Evolutionary conservation across 106 monocot genomes (phyloP), one percentile per base, ranked within the genome.

Genomic region (Dendrobium nobile): DNA sequence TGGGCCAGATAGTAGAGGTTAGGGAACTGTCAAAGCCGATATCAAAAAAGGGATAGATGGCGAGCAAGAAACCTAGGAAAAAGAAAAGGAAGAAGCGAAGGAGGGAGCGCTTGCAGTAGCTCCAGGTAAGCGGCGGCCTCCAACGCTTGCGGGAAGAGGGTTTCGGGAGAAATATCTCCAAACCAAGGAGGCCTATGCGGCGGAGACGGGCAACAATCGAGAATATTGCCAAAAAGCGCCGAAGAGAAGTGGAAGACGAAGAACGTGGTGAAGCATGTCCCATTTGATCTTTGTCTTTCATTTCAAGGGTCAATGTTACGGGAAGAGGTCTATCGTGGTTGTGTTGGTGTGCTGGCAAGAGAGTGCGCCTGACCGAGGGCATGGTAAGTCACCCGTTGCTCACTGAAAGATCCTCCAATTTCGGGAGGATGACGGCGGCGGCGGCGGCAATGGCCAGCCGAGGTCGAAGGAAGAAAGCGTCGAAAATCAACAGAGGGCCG

Each of bases 41-140:
- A 55, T 80, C 79, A 73, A 77, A 33, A 82, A 90, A 82, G 55
- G 80, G 86, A 79, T 79, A 88, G 72, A 90, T 64, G 54, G 81
- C 88, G 61, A 82, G 72, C 33, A 92, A 20, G 79, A 88, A 77
- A 18, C 85, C 88, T 51, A 82, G 55, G 42, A 92, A 11, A 77
- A 88, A 77, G 33, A 85, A 84, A 64, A 84, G 74, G 79, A 78
- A 78, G 87, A 85, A 85, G 85, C 77, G 78, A 80, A 90, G 73
- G 81, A 79, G 72, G 77, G 80, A 33, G 79, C 65, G 82, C 77
- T 45, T 41, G 28, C 15, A 81, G 75, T 47, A 51, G 65, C 5
- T 37, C 17, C 58, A 73, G 27, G 43, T 17, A 48, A 9, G 54
- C 4, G 27, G 70, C n/a, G 48, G 41, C 78, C 74, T 67, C 77